A percentile compares a stretch with the other conserved stretches of the same genome.
phyloP scores from a whole-genome alignment of 1,284 basidiomycete species.

The Ustilago esculenta region DNA sequence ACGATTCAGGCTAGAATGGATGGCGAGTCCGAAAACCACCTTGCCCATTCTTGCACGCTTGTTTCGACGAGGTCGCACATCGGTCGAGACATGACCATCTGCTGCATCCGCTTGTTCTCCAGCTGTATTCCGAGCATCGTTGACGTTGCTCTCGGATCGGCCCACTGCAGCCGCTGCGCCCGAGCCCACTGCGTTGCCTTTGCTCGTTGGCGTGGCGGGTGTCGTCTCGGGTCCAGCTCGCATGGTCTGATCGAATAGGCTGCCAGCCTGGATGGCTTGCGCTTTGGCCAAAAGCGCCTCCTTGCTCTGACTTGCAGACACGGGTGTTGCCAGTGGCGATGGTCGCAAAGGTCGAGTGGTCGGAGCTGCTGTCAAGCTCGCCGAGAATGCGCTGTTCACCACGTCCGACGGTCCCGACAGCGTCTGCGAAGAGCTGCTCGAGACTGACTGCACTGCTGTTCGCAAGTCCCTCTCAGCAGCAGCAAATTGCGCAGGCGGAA shows the following conservation, averaged over 20 bases:
- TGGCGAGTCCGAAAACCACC: slow-evolving; percentile 32
- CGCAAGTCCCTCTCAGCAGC: slow-evolving; percentile 44
- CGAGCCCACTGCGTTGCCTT: not conserved
- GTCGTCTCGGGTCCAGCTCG: slow-evolving; percentile 7
- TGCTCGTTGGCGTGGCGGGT: not conserved
- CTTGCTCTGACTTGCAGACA: slow-evolving; percentile 18
- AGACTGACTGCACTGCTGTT: slow-evolving; percentile 32
- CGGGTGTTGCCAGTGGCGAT: slow-evolving; percentile 8
- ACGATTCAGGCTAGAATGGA: slow-evolving; percentile 26
- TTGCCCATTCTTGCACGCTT: slow-evolving; percentile 38
- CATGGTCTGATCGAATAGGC: slow-evolving; percentile 42
- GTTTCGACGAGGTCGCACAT: slow-evolving; percentile 1
- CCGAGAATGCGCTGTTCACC: slow-evolving; percentile 17
- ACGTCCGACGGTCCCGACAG: slow-evolving; percentile 32
- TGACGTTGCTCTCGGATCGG: not conserved
- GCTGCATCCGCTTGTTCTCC: not conserved
- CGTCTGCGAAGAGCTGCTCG: slow-evolving; percentile 23
- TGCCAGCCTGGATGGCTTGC: slow-evolving; percentile 42
- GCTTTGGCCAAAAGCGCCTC: slow-evolving; percentile 45
- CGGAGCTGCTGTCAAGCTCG: slow-evolving; percentile 11
- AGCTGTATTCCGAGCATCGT: not conserved
- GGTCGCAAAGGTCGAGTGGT: slow-evolving; percentile 7
- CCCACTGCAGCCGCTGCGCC: not conserved
- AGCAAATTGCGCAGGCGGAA: slow-evolving; percentile 38
- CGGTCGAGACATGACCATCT: not conserved